Evolutionary conservation across 805 yeast species (phyloP), one percentile per base, ranked within the genome.

Genomic region (Saturnispora quitensis): DNA sequence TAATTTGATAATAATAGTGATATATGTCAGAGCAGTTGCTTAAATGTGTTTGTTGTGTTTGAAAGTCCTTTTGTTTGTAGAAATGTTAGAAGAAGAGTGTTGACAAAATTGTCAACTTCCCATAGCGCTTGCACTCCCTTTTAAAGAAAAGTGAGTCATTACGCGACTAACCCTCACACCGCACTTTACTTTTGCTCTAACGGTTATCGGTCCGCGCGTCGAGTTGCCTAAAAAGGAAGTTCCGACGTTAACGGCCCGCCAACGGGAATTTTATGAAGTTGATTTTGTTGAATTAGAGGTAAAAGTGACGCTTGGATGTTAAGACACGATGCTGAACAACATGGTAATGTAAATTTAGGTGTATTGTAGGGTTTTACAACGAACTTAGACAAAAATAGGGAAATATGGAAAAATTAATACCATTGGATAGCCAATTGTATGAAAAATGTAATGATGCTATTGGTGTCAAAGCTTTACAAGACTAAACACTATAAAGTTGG

Each of bases 21-120:
- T 10, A 20, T 38, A 38, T 49, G 47, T 48, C 43, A 35, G 45
- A 48, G 50, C 50, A 48, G 46, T 31, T 48, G 51, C 51, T 49
- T 43, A 49, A 43, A 38, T 13, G 27, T 25, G 18, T 18, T 18
- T 33, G 42, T 20, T 38, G 31, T 25, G 35, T 47, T 24, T 40
- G 3, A 40, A 31, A 47, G 40, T 40, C 40, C 45, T 40, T 31
- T 12, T 38, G 42, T 38, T 38, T 5, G 18, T 47, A n/a, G 1
- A 31, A 22, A 18, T 13, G 3, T 13, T 17, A 31, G 15, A 31
- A 31, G 31, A 15, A 20, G 18, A 5, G 31, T 40, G n/a, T 40
- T 40, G 31, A 40, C 44, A 17, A 40, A 12, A 8, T 5, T 5
- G 31, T 40, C 31, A 24, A 24, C 4, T 12, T 12, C 5, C 5